Evolutionary conservation across 495 filamentous ascomycete species (phyloP), one percentile per base, ranked within the genome.

Genomic region (Aspergillus cristatus): DNA sequence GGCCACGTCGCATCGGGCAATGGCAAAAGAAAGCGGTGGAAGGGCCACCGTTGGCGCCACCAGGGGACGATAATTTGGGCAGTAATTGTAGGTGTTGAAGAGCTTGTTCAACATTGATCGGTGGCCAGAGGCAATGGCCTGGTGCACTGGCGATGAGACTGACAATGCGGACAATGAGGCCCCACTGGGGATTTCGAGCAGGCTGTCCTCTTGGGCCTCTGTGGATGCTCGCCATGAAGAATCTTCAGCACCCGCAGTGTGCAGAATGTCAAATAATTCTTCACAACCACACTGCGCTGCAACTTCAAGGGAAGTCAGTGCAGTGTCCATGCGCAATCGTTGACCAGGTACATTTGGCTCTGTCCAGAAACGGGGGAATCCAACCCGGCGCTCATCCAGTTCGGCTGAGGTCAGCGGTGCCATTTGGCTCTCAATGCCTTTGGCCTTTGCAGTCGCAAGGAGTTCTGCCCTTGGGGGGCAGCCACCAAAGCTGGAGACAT

Each of bases 81-180:
- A 41, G 30, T 46, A 24, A 8, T 34, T 20, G 11, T 32, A 35
- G 7, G 29, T 30, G 1, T 22, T 25, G 6, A 46, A 34, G 14
- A 46, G 34, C 11, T 41, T 20, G 1, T 24, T 17, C 2, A 46
- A 6, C 43, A 41, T 46, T 6, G 7, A 2, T 6, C 11, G 28
- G n/a, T 42, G 14, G 20, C 45, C 40, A 6, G 34, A 29, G n/a
- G 20, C 12, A 24, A 47, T 39, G 16, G 39, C 45, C 28, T 47
- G 25, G 26, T 47, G 40, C 1, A 43, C 35, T 13, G 40, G 40
- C 1, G 45, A 43, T 10, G 29, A 43, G 5, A 32, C 39, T 2
- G 35, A 47, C 18, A 47, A 29, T 10, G 31, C 14, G 14, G 40
- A 43, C 14, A 37, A 24, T 8, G 8, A 8, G 4, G 20, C 20